A percentile compares a stretch with the other conserved stretches of the same genome.
phyloP scores from a whole-genome alignment of 371 early-diverging fungal species.

The Mortierella sp. region DNA sequence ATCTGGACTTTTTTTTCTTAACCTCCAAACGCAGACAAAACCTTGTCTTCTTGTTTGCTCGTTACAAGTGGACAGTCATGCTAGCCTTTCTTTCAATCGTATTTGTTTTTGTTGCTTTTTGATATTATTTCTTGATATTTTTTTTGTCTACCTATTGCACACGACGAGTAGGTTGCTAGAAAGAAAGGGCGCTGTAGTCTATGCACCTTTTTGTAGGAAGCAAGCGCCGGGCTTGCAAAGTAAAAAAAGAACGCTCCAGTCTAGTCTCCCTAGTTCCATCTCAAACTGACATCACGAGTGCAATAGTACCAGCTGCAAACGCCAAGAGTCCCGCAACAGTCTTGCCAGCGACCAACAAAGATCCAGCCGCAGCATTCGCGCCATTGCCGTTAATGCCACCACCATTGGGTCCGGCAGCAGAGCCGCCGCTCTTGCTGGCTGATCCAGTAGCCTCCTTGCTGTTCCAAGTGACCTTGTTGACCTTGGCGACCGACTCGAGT shows the following conservation, averaged over 20 bases:
- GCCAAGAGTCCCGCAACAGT: conserved; percentile 4
- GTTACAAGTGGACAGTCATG: not conserved
- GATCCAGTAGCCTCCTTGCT: conserved; percentile 7
- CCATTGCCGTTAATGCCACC: not conserved
- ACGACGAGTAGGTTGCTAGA: not conserved
- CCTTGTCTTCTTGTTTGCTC: not conserved
- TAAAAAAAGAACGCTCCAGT: not conserved
- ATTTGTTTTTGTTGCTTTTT: not conserved
- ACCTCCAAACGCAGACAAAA: not conserved
- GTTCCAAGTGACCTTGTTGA: conserved; percentile 76
- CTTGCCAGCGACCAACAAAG: not conserved
- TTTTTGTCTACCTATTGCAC: not conserved
- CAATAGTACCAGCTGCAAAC: not conserved
- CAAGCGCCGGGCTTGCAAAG: no score
- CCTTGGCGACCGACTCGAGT: conserved; percentile 66
- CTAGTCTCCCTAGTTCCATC: not conserved
- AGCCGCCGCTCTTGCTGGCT: not conserved
- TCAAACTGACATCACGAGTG: not conserved
- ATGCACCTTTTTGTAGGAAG: no score
- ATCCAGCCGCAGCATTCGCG: not conserved
- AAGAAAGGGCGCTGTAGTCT: no score
- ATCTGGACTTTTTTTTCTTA: not conserved
- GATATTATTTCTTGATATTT: not conserved
- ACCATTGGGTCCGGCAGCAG: not conserved
- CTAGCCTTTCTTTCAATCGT: no score